Percentiles rank a stretch among this genome's conserved stretches.
Evolutionary conservation across 768 basidiomycete species (phyloP).

Genomic region (Agaricus subrufescens): DNA sequence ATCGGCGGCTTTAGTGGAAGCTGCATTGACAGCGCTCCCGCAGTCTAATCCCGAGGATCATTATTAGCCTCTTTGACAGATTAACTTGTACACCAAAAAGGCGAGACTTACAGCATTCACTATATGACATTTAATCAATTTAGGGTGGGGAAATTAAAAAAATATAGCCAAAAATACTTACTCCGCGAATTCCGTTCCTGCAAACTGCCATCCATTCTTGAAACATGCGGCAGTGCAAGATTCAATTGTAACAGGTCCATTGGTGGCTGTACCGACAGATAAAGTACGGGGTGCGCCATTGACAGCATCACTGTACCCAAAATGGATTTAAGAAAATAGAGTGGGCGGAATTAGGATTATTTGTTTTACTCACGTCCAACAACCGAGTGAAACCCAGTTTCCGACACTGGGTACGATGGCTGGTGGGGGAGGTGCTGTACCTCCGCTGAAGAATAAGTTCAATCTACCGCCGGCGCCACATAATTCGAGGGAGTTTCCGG

Average conservation of each 20-base stretch:
- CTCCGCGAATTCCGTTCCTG: conserved; percentile 37
- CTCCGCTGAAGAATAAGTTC: conserved; percentile 63
- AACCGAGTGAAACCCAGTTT: conserved; percentile 69
- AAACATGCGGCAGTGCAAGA: conserved; percentile 61
- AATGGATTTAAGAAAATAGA: conserved; percentile 16
- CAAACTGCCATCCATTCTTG: conserved; percentile 36
- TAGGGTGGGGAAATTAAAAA: neutral
- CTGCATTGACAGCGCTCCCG: conserved; percentile 38
- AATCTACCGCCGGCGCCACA: conserved; percentile 61
- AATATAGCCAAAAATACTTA: conserved; percentile 15
- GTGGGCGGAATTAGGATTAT: neutral
- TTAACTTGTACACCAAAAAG: too few species aligned
- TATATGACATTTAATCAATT: conserved; percentile 9
- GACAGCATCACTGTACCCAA: conserved; percentile 34
- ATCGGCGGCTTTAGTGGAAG: conserved; percentile 40
- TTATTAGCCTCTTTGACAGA: neutral
- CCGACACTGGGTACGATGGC: conserved; percentile 49
- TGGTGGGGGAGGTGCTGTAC: conserved; percentile 50
- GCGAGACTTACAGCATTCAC: conserved; percentile 49
- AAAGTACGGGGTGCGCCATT: conserved; percentile 38
- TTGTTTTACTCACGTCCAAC: conserved; percentile 49
- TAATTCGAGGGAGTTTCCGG: conserved; percentile 49
- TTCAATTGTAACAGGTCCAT: conserved; percentile 47
- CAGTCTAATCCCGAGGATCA: conserved; percentile 36
- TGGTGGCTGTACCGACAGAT: conserved; percentile 26